These are phyloP conservation scores for Dictyostelium intermedium DNA, from an alignment of 78 protist genomes.

Conservation along the genomic window DNA sequence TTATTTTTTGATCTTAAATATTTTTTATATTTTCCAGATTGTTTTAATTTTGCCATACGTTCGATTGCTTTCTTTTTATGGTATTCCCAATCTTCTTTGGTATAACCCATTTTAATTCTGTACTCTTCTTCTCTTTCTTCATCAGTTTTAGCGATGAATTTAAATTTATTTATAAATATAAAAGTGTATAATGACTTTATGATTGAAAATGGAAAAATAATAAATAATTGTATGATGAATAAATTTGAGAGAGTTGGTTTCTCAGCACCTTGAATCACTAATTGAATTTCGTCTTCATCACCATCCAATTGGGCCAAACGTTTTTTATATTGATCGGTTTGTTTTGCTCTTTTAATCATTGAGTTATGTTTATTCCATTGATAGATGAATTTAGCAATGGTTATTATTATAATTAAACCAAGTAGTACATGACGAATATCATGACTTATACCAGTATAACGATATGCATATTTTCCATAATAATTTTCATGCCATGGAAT, in stretches of 20 bases:
- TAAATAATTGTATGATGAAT: constrained; percentile 12
- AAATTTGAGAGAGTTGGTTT: neutral
- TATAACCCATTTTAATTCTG: neutral
- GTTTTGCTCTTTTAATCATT: neutral
- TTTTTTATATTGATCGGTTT: neutral
- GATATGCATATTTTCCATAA: constrained; percentile 25
- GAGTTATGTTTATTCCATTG: constrained; percentile 1
- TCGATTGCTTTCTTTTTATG: constrained; percentile 4
- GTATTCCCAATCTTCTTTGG: constrained; percentile 8
- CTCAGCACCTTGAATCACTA: constrained; percentile 26
- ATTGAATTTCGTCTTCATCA: neutral
- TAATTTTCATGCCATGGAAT: constrained; percentile 24
- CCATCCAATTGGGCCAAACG: neutral
- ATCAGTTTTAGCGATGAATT: neutral
- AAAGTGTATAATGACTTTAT: neutral
- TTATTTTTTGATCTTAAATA: constrained; percentile 46
- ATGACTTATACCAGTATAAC: constrained; percentile 37
- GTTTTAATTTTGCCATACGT: constrained; percentile 19
- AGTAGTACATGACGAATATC: constrained; percentile 23
- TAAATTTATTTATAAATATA: neutral
- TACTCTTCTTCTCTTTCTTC: constrained; percentile 30
- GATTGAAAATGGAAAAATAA: neutral
- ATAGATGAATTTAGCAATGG: neutral
- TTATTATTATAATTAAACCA: neutral
- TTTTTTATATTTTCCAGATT: constrained; percentile 28